A percentile compares a stretch with the other conserved stretches of the same genome.
Evolutionary conservation across 345 rosid genomes (phyloP).

Genomic region (Isatis tinctoria): DNA sequence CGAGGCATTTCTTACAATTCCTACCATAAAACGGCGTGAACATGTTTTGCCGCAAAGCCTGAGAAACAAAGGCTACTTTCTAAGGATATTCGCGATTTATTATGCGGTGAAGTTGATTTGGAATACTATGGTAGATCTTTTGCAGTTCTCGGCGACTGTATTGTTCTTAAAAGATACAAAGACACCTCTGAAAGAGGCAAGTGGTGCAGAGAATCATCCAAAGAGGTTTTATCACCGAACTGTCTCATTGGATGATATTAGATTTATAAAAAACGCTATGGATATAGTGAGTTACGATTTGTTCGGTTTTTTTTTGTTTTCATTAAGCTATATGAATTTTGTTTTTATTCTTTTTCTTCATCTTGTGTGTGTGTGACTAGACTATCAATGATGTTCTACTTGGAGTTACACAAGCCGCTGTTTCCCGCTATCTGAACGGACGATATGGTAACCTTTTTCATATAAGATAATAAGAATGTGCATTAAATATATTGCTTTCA

Average conservation of each 20-base stretch:
- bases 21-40: conserved; percentile 28
- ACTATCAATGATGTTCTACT: conserved; percentile 58
- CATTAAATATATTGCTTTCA: too few relatives aligned
- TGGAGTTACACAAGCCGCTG: conserved; percentile 56
- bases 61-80: not conserved
- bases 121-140: not conserved
- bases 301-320: too few relatives aligned
- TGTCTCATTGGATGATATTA: not conserved
- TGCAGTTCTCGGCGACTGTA: not conserved
- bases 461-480: too few relatives aligned
- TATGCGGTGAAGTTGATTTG: not conserved
- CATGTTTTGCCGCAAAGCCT: not conserved
- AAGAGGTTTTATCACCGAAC: not conserved
- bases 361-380: not conserved
- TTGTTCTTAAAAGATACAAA: not conserved
- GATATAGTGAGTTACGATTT: not conserved
- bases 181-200: not conserved
- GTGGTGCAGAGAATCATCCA: too few relatives aligned
- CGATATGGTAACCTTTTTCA: conserved; percentile 33
- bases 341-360: too few relatives aligned
- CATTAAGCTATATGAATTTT: too few relatives aligned
- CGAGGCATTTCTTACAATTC: conserved; percentile 40
- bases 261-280: not conserved
- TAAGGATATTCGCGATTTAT: not conserved
- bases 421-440: conserved; percentile 46